Percentiles rank a stretch among this genome's conserved stretches.
phyloP scores from a whole-genome alignment of 352 stramenopile genomes.

The Phytopythium cucurbitacearum region DNA sequence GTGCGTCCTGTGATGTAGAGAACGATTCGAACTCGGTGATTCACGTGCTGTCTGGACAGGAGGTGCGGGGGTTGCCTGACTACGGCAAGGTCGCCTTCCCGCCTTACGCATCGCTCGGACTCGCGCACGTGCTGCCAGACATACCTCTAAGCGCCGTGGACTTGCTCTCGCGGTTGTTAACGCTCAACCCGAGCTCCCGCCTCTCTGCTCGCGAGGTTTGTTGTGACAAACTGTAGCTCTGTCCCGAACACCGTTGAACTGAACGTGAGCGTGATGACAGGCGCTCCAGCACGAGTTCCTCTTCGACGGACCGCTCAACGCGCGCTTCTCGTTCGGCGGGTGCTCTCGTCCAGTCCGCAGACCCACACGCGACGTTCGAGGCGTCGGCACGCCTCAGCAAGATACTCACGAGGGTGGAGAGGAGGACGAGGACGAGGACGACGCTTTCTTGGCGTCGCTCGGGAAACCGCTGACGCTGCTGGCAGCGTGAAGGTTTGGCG shows the following conservation, averaged over 20 bases:
- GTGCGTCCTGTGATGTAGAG: conserved; percentile 10
- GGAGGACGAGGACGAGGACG: conserved; percentile 8
- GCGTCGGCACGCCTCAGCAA: neutral
- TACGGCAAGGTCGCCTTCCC: conserved; percentile 71
- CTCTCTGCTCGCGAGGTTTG: conserved; percentile 38
- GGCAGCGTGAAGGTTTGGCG: conserved; percentile 1
- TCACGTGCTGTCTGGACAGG: conserved; percentile 5
- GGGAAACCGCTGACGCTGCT: conserved; percentile 23
- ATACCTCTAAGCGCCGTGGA: conserved; percentile 33
- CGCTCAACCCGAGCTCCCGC: conserved; percentile 27
- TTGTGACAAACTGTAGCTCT: too few relatives aligned
- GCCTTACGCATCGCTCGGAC: conserved; percentile 34
- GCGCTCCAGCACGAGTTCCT: conserved; percentile 45
- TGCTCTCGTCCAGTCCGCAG: neutral
- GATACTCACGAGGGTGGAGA: neutral
- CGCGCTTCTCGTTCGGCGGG: conserved; percentile 12
- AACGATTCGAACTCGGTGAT: neutral
- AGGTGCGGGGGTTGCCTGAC: conserved; percentile 47
- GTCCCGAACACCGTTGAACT: neutral
- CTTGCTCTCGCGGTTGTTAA: conserved; percentile 37
- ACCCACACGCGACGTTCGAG: neutral
- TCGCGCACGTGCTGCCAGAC: conserved; percentile 46
- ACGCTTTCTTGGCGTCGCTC: conserved; percentile 27
- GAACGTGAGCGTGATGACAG: conserved; percentile 9
- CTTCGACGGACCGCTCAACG: conserved; percentile 23